Base-by-base conservation (phyloP, 495 filamentous ascomycete genomes). In the Penicillium roqueforti region DNA sequence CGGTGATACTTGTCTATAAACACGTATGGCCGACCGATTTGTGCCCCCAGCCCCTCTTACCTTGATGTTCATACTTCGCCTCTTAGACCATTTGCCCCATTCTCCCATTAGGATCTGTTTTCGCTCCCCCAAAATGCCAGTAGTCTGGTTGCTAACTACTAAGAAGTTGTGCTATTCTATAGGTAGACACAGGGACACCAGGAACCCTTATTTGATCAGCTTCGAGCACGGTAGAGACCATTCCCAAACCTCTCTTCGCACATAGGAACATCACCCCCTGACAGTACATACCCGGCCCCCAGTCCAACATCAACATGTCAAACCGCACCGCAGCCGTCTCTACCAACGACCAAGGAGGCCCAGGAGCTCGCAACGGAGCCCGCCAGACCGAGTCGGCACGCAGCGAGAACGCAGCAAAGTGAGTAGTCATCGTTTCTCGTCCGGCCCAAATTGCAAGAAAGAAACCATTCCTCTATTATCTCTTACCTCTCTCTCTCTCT, bases 21-120 rank as follows among this genome's bases (percentile, higher is more conserved):
- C 39, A 49, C 29, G 54, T 53, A 56, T 53, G 57, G 43, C 57
- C 48, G 57, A 52, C 57, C 57, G 53, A 31, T 56, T 11, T 20
- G 4, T 31, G 28, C 6, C 50, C 23, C 38, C 28, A 19, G 19
- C 42, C 42, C 42, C 42, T 45, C 42, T 11, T 44, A 29, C 25
- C 42, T 19, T 13, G 3, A 44, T 48, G 16, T 31, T 41, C 32
- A 26, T 41, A 55, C 28, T 48, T 29, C 48, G 22, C 34, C 42
- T 23, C 28, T 14, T 57, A 31, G 11, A 40, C 28, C 36, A 0
- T 9, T 40, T 20, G 7, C 10, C 38, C 38, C 40, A 5, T 42
- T 25, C 40, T 25, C 16, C 5, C 40, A 7, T 18, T 14, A 41
- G 22, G 26, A 42, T 42, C 7, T 19, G 6, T 45, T 28, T 6